Evolutionary conservation across 129 eudicot genomes (phyloP), one percentile per base, ranked within the genome.

Genomic region (Kitagawia praeruptora): DNA sequence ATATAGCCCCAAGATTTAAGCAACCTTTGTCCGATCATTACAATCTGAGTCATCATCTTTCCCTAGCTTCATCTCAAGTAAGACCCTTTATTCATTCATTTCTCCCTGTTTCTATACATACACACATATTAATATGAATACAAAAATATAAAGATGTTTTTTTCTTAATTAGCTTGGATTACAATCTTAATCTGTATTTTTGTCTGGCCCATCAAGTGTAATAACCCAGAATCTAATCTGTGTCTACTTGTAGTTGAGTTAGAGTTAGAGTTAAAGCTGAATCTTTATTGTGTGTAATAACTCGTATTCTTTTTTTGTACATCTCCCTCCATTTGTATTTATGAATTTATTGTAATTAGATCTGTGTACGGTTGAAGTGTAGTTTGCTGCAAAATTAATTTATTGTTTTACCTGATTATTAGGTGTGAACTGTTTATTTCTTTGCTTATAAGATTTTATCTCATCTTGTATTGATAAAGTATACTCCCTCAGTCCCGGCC

Each of bases 361-460:
- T 82, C 85, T 82, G 77, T 15, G 70, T 76, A 11, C 49, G 21
- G 41, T 64, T 42, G 9, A 66, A 74, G 25, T 38, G 31, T 39
- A 45, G 53, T 47, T 28, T 56, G 70, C 53, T 72, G 75, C 51
- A 39, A 31, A 18, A 25, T 3, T 42, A 58, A 73, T 81, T 78
- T 42, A 31, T 74, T 85, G 73, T 18, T 46, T 76, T 34, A 16
- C 34, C 53, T 67, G 61, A 70, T 74, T 83, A 70, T 74, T 83
- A 66, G 39, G 75, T 71, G 71, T 80, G 66, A 51, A 51, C 54
- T 19, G 63, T 58, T 41, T 12, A 34, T 70, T 16, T 41, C 38
- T 41, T 82, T 63, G 40, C 74, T 82, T 71, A 77, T 19, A 45
- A 39, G 40, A 75, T 76, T 69, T 2, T 38, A 39, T 42, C 48